These are phyloP conservation scores for Calamus simplicifolius DNA, from an alignment of 176 grass and related monocot species.

Conservation along the genomic window DNA sequence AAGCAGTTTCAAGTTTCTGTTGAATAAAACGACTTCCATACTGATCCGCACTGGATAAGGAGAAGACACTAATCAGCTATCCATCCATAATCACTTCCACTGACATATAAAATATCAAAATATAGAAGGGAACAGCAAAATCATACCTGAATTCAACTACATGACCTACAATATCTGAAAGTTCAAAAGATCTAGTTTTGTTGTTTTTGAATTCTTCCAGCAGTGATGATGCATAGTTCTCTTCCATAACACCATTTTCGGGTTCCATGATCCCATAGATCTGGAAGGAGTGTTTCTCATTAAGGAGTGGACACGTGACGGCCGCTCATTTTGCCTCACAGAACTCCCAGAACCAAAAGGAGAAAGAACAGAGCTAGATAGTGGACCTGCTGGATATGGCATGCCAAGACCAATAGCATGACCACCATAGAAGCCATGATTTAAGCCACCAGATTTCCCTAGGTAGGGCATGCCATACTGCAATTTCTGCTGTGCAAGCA, in stretches of 20 bases:
- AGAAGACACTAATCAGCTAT: conserved; percentile 4
- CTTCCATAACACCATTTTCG: conserved; percentile 52
- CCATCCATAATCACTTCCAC: conserved; percentile 12
- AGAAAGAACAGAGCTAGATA: conserved; percentile 35
- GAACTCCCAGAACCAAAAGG: conserved; percentile 44
- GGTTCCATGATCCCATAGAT: conserved; percentile 48
- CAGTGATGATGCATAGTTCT: conserved; percentile 60
- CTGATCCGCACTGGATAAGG: conserved; percentile 71
- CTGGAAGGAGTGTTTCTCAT: conserved; percentile 29
- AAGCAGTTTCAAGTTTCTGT: conserved; percentile 88
- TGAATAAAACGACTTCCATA: conserved; percentile 99
- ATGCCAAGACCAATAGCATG: conserved; percentile 56
- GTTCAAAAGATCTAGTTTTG: conserved; percentile 79
- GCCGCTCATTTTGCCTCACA: conserved; percentile 59
- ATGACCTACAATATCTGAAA: conserved; percentile 77
- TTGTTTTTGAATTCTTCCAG: conserved; percentile 99
- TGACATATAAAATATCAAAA: conserved; percentile 7
- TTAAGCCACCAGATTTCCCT: conserved; percentile 55
- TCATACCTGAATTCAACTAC: conserved; percentile 93
- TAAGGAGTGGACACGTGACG: conserved; percentile 33
- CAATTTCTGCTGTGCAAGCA: conserved; percentile 78
- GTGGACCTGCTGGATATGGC: conserved; percentile 46
- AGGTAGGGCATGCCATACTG: conserved; percentile 56
- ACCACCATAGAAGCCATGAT: conserved; percentile 52
- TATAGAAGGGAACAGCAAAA: neutral